A percentile compares a stretch with the other conserved stretches of the same genome.
phyloP scores from a whole-genome alignment of 257 asterid genomes.

The Nicotiana attenuata region DNA sequence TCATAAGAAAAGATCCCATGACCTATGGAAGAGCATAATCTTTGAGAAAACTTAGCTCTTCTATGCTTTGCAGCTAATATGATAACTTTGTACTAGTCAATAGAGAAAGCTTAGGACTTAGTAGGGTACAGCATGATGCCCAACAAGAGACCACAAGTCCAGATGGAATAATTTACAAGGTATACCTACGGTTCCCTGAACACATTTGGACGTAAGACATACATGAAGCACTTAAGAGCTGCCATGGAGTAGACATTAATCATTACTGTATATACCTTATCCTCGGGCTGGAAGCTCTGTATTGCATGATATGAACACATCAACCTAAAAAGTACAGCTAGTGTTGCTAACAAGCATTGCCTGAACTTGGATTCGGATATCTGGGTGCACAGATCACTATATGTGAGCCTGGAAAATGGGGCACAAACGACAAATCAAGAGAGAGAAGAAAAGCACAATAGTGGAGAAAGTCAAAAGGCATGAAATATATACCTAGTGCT shows the following conservation, averaged over 20 bases:
- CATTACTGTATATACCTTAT: constrained; percentile 42
- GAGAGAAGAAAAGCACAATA: constrained; percentile 18
- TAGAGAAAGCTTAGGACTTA: neutral
- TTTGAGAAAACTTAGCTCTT: neutral
- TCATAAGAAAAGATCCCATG: neutral
- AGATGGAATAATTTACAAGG: neutral
- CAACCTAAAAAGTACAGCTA: constrained; percentile 77
- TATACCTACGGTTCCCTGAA: neutral
- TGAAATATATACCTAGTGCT: constrained; percentile 48
- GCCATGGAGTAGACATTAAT: neutral
- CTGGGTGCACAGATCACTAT: constrained; percentile 87
- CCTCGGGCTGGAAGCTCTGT: constrained; percentile 69
- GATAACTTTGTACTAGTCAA: neutral
- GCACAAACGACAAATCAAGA: constrained; percentile 25
- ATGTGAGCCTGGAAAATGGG: constrained; percentile 67
- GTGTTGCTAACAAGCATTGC: constrained; percentile 78
- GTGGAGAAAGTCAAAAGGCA: constrained; percentile 7
- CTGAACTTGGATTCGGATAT: constrained; percentile 95
- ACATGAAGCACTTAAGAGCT: neutral
- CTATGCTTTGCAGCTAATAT: constrained; percentile 3
- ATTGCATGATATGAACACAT: constrained; percentile 91
- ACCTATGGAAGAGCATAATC: neutral
- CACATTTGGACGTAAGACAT: neutral
- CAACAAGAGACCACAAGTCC: constrained; percentile 5
- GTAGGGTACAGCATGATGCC: constrained; percentile 2